phyloP scores from a whole-genome alignment of 768 basidiomycete species.

The Kwoniella bestiolae region DNA sequence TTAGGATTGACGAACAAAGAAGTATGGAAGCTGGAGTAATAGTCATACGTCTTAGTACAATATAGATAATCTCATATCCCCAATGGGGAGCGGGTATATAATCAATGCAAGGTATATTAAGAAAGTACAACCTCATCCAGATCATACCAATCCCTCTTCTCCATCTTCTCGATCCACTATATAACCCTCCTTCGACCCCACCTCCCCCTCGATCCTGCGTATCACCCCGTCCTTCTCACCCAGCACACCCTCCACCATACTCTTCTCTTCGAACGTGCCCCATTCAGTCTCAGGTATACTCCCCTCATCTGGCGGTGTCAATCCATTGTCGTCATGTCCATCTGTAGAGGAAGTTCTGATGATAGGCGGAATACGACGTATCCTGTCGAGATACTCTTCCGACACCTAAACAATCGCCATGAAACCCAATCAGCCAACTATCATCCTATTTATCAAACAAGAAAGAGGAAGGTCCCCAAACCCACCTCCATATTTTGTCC shows the following conservation, averaged over 20 bases:
- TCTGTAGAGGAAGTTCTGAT: neutral
- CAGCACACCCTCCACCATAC: neutral
- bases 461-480: neutral
- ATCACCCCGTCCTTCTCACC: constrained; percentile 15
- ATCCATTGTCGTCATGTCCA: neutral
- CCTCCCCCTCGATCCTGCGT: constrained; percentile 12
- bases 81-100: constrained; percentile 14
- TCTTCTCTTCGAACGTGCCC: constrained; percentile 31
- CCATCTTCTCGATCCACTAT: neutral
- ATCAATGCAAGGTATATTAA: constrained; percentile 17
- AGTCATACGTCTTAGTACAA: neutral
- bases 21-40: constrained; percentile 48
- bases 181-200: constrained; percentile 1
- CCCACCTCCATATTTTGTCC: constrained; percentile 76
- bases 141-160: neutral
- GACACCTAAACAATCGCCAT: constrained; percentile 13
- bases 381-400: constrained; percentile 42
- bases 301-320: constrained; percentile 49
- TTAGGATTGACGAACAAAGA: constrained; percentile 36
- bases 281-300: constrained; percentile 55
- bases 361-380: constrained; percentile 37
- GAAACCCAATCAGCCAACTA: too few relatives aligned
- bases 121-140: neutral
- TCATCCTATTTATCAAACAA: too few relatives aligned
- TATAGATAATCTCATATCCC: too few relatives aligned